A percentile compares a stretch with the other conserved stretches of the same genome.
These are phyloP conservation scores for Diaporthe australafricana DNA, from an alignment of 2,329 filamentous ascomycete species.

Conservation along the genomic window DNA sequence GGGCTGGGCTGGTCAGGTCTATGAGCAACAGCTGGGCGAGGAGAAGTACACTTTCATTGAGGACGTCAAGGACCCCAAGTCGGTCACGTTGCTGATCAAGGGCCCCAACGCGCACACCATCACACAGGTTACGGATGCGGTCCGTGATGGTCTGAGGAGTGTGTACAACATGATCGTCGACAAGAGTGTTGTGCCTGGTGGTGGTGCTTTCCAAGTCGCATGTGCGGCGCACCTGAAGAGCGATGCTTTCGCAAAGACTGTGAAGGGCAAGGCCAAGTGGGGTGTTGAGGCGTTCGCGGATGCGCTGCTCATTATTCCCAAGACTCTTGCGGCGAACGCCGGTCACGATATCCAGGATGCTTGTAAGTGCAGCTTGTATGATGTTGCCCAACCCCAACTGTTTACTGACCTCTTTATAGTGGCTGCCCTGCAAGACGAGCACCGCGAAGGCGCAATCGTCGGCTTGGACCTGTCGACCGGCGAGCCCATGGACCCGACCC, in stretches of 20 bases:
- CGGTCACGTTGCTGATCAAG: constrained; percentile 97
- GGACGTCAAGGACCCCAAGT: constrained; percentile 98
- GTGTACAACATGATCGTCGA: constrained; percentile 99
- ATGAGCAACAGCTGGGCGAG: constrained; percentile 96
- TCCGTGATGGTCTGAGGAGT: constrained; percentile 92
- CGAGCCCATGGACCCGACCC: constrained; percentile 92
- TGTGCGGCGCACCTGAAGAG: constrained; percentile 89
- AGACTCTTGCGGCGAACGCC: constrained; percentile 95
- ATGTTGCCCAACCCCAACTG: background rate
- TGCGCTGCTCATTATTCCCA: constrained; percentile 93
- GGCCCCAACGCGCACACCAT: constrained; percentile 98
- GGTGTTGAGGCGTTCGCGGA: constrained; percentile 96
- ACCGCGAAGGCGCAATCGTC: constrained; percentile 84
- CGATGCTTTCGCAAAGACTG: constrained; percentile 85
- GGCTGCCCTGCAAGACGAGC: constrained; percentile 87
- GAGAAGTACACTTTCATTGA: constrained; percentile 99
- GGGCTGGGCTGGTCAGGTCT: constrained; percentile 95
- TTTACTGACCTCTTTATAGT: constrained; percentile 62
- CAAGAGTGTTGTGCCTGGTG: constrained; percentile 92
- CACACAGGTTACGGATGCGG: constrained; percentile 94
- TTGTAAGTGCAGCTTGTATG: constrained; percentile 66
- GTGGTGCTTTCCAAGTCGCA: constrained; percentile 94
- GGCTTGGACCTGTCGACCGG: constrained; percentile 89
- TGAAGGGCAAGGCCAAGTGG: constrained; percentile 98
- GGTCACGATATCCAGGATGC: constrained; percentile 98